Evolutionary conservation across 1,284 basidiomycete genomes (phyloP), one percentile per base, ranked within the genome.

Genomic region (Cronartium quercuum): DNA sequence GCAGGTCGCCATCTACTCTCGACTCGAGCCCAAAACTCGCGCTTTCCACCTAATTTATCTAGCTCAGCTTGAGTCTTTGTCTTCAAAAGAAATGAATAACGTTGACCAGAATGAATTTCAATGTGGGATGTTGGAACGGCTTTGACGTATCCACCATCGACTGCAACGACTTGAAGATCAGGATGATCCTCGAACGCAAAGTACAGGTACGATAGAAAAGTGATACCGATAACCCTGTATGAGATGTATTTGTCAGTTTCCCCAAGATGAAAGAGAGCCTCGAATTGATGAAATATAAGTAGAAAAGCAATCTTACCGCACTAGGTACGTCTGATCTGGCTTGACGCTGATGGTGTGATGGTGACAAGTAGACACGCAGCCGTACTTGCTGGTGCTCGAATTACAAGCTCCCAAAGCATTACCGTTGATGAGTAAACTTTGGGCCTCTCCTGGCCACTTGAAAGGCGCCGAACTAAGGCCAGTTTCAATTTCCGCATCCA

Each of bases 21-120:
- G 4, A 73, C 34, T 7, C 63, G 61, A 7, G 37, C 70, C 62
- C 51, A 73, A n/a, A 73, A 73, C 3, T 65, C 51, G 29, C 37
- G 42, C 47, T 73, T 6, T 37, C 60, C 42, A 24, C 38, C 37
- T 1, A 66, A 57, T 24, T 41, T 42, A 47, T 71, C 7, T 9
- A 80, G 76, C 24, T 79, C 38, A 1, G 37, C 29, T 3, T 42
- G 9, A 1, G 35, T 40, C 44, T 77, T 78, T 12, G 70, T 66
- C 4, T 44, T 58, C 35, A 77, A 73, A 12, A 80, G 75, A 13
- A 67, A 75, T 3, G 77, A 78, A 71, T 80, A 80, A 0, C 80
- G 69, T 60, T 81, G 80, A 5, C 80, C 80, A 0, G 78, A 55
- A 0, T 76, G 70, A 12, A 79, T 15, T 70, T 81, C 79, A 21